phyloP scores from a whole-genome alignment of 2,329 filamentous ascomycete genomes.

The Achaetomium macrosporum region DNA sequence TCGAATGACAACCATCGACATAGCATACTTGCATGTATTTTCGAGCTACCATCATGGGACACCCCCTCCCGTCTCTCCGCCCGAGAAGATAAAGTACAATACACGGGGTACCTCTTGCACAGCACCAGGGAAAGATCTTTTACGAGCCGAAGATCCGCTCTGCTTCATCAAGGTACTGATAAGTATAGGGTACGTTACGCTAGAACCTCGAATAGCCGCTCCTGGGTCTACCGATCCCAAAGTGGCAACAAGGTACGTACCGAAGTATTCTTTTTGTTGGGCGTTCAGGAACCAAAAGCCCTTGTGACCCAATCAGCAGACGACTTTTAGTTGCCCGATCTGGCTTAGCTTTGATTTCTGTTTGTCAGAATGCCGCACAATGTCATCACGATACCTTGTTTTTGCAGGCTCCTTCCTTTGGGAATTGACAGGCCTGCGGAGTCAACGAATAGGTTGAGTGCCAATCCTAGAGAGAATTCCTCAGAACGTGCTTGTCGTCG shows the following conservation, averaged over 20 bases:
- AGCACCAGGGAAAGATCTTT: too few relatives aligned
- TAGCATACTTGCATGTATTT: too few relatives aligned
- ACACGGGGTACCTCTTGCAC: too few relatives aligned
- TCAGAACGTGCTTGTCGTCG: slow-evolving; percentile 12
- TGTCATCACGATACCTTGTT: slow-evolving; percentile 23
- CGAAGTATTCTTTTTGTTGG: slow-evolving; percentile 10
- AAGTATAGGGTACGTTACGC: neutral
- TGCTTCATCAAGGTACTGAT: neutral
- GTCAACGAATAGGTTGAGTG: slow-evolving; percentile 11
- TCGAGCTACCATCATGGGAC: too few relatives aligned
- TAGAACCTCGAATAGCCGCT: slow-evolving; percentile 27
- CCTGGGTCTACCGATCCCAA: slow-evolving; percentile 2
- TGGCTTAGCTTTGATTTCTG: slow-evolving; percentile 15
- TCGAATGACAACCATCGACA: too few relatives aligned
- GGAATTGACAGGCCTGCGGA: slow-evolving; percentile 11
- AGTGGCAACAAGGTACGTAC: slow-evolving; percentile 7
- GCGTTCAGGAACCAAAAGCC: slow-evolving; percentile 22
- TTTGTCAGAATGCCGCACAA: slow-evolving; percentile 21
- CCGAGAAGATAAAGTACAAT: too few relatives aligned
- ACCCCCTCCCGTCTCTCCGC: too few relatives aligned
- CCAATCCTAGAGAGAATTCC: slow-evolving; percentile 6
- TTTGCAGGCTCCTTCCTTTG: slow-evolving; percentile 16
- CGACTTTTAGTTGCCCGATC: slow-evolving; percentile 18
- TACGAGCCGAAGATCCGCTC: slow-evolving; percentile 4
- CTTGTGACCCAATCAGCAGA: slow-evolving; percentile 28